Conservation (phyloP, 352 stramenopile genomes). For the Phytophthora nicotianae region DNA sequence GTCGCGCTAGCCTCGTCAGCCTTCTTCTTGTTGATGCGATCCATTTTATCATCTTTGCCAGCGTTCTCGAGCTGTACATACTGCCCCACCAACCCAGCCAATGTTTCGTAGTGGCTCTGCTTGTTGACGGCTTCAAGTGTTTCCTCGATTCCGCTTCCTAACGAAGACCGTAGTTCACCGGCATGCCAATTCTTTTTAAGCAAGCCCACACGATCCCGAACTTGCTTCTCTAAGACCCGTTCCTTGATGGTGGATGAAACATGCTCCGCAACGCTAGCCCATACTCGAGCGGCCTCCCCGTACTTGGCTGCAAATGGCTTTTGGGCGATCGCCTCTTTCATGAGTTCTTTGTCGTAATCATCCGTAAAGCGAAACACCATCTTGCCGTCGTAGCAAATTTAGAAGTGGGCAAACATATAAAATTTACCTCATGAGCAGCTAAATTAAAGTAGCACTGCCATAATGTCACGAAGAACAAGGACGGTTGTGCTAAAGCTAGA, state of each 20-base stretch:
- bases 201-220: constrained; percentile 12
- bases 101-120: constrained; percentile 9
- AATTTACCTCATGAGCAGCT: too few species aligned
- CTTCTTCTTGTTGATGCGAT: not conserved
- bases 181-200: constrained; percentile 13
- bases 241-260: constrained; percentile 7
- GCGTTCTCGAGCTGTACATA: not conserved
- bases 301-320: constrained; percentile 14
- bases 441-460: too few species aligned
- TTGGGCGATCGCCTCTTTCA: constrained; percentile 5
- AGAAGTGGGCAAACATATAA: not conserved
- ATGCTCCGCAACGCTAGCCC: not conserved
- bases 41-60: not conserved
- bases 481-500: too few species aligned
- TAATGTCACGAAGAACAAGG: too few species aligned
- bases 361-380: constrained; percentile 14
- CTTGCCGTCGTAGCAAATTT: not conserved
- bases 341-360: constrained; percentile 16
- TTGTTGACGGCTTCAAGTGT: constrained; percentile 6
- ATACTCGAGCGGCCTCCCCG: too few species aligned
- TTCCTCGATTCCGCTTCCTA: constrained; percentile 10
- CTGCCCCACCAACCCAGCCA: not conserved
- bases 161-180: not conserved
- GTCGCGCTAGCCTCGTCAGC: not conserved
- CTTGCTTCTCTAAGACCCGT: constrained; percentile 6